phyloP scores from a whole-genome alignment of 768 basidiomycete species.

The Rhizopogon sp. region DNA sequence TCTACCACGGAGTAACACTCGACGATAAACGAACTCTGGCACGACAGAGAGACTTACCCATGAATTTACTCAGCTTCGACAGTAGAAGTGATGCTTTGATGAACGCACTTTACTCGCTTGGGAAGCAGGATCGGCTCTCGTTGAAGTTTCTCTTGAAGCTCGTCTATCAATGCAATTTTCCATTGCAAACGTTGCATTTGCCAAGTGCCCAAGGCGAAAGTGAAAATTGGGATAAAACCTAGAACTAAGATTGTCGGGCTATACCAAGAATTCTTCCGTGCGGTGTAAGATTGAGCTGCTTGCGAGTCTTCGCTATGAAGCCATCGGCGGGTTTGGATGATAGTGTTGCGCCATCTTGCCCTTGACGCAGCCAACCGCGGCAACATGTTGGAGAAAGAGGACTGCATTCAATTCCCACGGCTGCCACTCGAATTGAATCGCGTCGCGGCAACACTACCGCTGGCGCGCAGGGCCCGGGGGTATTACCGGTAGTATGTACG shows the following conservation, averaged over 20 bases:
- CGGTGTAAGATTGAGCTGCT: constrained; percentile 46
- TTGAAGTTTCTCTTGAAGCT: constrained; percentile 85
- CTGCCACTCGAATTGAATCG: too few relatives aligned
- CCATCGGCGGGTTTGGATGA: constrained; percentile 6
- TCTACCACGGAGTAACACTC: constrained; percentile 70
- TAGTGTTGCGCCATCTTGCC: constrained; percentile 6
- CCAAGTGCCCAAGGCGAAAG: constrained; percentile 89
- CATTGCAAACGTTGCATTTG: constrained; percentile 90
- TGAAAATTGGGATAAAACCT: constrained; percentile 85
- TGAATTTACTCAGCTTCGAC: constrained; percentile 14
- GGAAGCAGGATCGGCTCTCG: constrained; percentile 77
- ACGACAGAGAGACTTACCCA: constrained; percentile 58
- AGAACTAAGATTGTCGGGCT: constrained; percentile 70
- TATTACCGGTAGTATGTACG: too few relatives aligned
- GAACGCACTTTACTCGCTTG: constrained; percentile 75
- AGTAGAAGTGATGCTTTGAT: constrained; percentile 11
- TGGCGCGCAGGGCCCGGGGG: too few relatives aligned
- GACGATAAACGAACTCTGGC: constrained; percentile 86
- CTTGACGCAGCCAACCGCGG: constrained; percentile 4
- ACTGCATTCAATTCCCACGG: background rate
- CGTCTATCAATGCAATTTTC: constrained; percentile 92
- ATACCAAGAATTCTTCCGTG: constrained; percentile 55
- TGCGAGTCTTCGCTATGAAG: constrained; percentile 12
- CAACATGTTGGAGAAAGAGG: background rate
- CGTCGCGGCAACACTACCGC: too few relatives aligned